These are phyloP conservation scores for Pneumocystis sp. DNA, from an alignment of 1,139 yeast species.

Conservation along the genomic window DNA sequence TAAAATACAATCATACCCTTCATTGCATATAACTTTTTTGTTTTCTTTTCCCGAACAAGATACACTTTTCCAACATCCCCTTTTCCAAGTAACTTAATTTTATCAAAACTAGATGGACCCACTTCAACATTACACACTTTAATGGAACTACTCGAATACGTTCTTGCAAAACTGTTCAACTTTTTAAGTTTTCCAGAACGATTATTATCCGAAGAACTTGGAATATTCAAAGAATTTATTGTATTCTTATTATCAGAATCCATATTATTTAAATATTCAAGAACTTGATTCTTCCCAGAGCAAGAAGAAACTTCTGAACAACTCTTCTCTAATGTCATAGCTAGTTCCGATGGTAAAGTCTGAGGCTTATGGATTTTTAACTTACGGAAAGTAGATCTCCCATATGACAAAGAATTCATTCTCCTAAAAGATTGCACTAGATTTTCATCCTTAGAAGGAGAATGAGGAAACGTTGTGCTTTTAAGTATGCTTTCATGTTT, in stretches of 20 bases:
- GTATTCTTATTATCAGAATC: background rate
- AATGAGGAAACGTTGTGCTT: background rate
- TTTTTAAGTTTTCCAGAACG: background rate
- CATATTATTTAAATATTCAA: background rate
- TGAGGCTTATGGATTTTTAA: background rate
- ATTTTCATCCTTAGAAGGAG: background rate
- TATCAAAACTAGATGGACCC: slow-evolving; percentile 74
- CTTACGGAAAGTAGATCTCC: background rate
- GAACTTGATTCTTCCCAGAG: background rate
- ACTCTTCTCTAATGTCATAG: background rate
- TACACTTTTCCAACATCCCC: slow-evolving; percentile 98
- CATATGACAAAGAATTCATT: background rate
- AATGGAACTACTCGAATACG: slow-evolving; percentile 58
- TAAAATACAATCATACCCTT: slow-evolving; percentile 26
- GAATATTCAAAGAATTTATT: background rate
- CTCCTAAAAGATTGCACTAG: background rate
- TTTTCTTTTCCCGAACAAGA: slow-evolving; percentile 64
- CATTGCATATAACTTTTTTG: slow-evolving; percentile 76
- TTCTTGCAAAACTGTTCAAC: slow-evolving; percentile 24
- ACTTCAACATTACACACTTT: slow-evolving; percentile 68
- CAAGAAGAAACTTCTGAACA: background rate
- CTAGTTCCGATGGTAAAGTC: background rate
- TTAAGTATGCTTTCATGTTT: background rate
- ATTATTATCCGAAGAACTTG: background rate
- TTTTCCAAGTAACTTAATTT: slow-evolving; percentile 72